A percentile compares a stretch with the other conserved stretches of the same genome.
Conservation (phyloP, 257 asterid species). For the Perilla frutescens region DNA sequence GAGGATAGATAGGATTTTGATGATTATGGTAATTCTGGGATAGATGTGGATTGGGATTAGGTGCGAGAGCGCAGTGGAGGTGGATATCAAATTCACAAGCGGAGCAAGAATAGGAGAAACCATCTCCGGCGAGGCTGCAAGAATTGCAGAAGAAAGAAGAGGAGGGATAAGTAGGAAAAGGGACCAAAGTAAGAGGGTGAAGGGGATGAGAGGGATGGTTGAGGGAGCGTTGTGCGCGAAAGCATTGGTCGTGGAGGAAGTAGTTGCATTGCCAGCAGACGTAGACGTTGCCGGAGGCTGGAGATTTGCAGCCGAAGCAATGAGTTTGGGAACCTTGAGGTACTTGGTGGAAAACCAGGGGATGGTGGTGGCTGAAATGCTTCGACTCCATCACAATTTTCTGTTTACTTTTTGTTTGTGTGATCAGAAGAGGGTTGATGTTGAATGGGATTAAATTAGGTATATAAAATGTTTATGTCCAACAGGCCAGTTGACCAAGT, state of each 20-base stretch:
- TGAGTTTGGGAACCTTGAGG: slow-evolving; percentile 47
- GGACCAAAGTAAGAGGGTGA: slow-evolving; percentile 64
- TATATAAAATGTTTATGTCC: background rate
- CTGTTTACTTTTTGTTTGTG: background rate
- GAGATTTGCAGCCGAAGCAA: slow-evolving; percentile 46
- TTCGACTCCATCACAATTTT: slow-evolving; percentile 49
- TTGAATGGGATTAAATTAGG: too few species aligned
- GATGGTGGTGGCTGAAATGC: slow-evolving; percentile 72
- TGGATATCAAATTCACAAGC: slow-evolving; percentile 71
- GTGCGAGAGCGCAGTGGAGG: slow-evolving; percentile 56
- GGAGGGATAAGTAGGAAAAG: slow-evolving; percentile 64
- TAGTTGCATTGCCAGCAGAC: slow-evolving; percentile 51
- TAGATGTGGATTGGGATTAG: slow-evolving; percentile 26
- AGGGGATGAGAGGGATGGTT: slow-evolving; percentile 56
- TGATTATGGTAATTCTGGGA: background rate
- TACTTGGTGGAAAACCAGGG: slow-evolving; percentile 51
- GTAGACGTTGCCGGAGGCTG: slow-evolving; percentile 36
- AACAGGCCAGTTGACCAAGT: slow-evolving; percentile 12
- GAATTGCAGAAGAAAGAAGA: slow-evolving; percentile 58
- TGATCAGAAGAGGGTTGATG: background rate
- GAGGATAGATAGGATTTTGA: slow-evolving; percentile 32
- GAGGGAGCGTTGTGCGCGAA: slow-evolving; percentile 51
- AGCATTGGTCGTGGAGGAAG: slow-evolving; percentile 66
- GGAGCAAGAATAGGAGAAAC: slow-evolving; percentile 55
- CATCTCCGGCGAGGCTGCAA: slow-evolving; percentile 53